Evolutionary conservation across 2,329 filamentous ascomycete species (phyloP).

Genomic region (Cryphonectria parasitica): DNA sequence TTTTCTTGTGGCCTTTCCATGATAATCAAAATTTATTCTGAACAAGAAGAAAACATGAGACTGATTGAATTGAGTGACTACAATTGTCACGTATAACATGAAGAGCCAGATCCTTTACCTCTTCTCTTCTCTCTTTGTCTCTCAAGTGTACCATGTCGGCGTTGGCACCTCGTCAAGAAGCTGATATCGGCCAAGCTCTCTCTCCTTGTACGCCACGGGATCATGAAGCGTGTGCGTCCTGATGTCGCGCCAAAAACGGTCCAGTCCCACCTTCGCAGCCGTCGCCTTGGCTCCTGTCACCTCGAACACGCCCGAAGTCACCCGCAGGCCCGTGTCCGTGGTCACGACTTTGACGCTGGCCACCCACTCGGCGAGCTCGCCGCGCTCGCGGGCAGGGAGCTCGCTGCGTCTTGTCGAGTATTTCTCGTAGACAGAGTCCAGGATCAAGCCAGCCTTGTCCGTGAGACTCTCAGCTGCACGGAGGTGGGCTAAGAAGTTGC

Average conservation of each 20-base stretch:
- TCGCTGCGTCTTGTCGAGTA: conserved; percentile 45
- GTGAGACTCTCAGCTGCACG: conserved; percentile 62
- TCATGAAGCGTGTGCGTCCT: conserved; percentile 69
- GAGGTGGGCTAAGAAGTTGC: conserved; percentile 65
- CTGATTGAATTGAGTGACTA: background rate
- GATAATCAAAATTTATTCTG: background rate
- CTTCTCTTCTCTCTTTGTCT: too few relatives aligned
- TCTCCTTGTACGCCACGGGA: conserved; percentile 69
- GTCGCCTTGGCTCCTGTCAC: conserved; percentile 64
- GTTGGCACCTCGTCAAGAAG: conserved; percentile 60
- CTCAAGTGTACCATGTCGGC: conserved; percentile 64
- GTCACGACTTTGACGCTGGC: conserved; percentile 66
- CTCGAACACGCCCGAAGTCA: conserved; percentile 67
- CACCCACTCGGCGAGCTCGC: conserved; percentile 65
- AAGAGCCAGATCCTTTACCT: background rate
- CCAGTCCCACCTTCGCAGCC: conserved; percentile 60
- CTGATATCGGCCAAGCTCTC: conserved; percentile 62
- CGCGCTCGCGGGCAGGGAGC: conserved; percentile 56
- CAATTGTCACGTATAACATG: background rate
- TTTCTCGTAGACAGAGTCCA: conserved; percentile 51
- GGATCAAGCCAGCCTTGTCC: conserved; percentile 56
- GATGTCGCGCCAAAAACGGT: conserved; percentile 70
- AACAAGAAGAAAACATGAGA: background rate
- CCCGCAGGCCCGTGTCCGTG: conserved; percentile 61
- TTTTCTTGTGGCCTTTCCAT: too few relatives aligned